Conservation (phyloP, 495 filamentous ascomycete genomes). For the Glonium stellatum region DNA sequence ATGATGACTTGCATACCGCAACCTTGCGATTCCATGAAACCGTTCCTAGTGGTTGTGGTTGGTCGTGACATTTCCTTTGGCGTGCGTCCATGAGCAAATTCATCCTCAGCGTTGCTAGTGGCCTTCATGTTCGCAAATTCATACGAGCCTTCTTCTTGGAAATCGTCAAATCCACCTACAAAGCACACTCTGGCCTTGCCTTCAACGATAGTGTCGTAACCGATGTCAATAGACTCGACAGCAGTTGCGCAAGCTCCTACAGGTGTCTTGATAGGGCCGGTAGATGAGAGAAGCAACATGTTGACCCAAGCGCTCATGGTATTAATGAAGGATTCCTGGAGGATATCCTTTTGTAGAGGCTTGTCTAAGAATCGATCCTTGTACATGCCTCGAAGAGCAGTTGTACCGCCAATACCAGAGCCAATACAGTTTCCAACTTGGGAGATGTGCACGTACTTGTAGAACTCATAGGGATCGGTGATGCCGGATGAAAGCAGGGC, state of each 20-base stretch:
- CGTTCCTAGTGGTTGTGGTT: slow-evolving; percentile 90
- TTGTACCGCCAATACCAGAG: slow-evolving; percentile 92
- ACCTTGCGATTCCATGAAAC: slow-evolving; percentile 99
- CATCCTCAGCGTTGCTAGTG: slow-evolving; percentile 92
- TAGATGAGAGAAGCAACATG: slow-evolving; percentile 94
- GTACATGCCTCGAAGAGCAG: slow-evolving; percentile 93
- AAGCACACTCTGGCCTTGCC: slow-evolving; percentile 96
- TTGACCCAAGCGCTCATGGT: slow-evolving; percentile 99
- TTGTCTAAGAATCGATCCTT: slow-evolving; percentile 95
- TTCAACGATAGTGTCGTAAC: slow-evolving; percentile 95
- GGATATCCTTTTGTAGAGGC: slow-evolving; percentile 97
- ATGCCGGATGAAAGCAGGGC: slow-evolving; percentile 86
- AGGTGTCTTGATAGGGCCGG: slow-evolving; percentile 96
- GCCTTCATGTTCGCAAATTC: slow-evolving; percentile 99
- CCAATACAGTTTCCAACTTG: slow-evolving; percentile 98
- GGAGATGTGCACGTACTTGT: slow-evolving; percentile 97
- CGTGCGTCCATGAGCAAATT: slow-evolving; percentile 90
- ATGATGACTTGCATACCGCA: slow-evolving; percentile 98
- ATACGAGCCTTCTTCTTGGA: slow-evolving; percentile 97
- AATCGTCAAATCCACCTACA: slow-evolving; percentile 98
- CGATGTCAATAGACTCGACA: slow-evolving; percentile 94
- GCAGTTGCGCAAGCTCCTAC: slow-evolving; percentile 96
- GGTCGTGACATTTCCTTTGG: slow-evolving; percentile 97
- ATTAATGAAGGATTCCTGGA: slow-evolving; percentile 99
- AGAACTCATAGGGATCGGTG: slow-evolving; percentile 99